phyloP scores from a whole-genome alignment of 768 basidiomycete genomes.

The Botryobasidium botryosum region DNA sequence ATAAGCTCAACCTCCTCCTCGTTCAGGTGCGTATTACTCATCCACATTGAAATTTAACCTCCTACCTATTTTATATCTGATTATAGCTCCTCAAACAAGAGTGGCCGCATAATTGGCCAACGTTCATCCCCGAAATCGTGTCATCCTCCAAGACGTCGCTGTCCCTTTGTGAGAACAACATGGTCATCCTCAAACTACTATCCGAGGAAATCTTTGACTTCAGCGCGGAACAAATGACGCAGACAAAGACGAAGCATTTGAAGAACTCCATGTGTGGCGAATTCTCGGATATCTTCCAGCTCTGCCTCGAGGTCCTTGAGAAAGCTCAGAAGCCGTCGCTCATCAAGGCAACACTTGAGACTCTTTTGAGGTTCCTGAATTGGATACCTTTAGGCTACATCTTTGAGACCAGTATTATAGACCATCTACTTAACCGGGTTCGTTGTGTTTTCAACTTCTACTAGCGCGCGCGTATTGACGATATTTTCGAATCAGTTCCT shows the following conservation, averaged over 20 bases:
- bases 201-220: slow-evolving; percentile 99
- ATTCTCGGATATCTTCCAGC: slow-evolving; percentile 93
- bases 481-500: slow-evolving; percentile 59
- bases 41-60: not conserved
- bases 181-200: slow-evolving; percentile 93
- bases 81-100: slow-evolving; percentile 92
- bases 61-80: not conserved
- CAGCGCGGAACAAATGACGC: slow-evolving; percentile 97
- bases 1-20: slow-evolving; percentile 91
- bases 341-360: slow-evolving; percentile 89
- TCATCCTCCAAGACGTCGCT: slow-evolving; percentile 94
- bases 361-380: slow-evolving; percentile 86
- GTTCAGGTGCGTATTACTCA: slow-evolving; percentile 52
- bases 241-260: slow-evolving; percentile 89
- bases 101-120: slow-evolving; percentile 99
- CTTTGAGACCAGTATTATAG: slow-evolving; percentile 95
- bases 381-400: slow-evolving; percentile 99
- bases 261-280: slow-evolving; percentile 98
- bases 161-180: slow-evolving; percentile 97
- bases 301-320: slow-evolving; percentile 91
- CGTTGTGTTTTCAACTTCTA: slow-evolving; percentile 21
- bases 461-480: slow-evolving; percentile 7
- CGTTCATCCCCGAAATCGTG: slow-evolving; percentile 91
- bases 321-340: slow-evolving; percentile 93
- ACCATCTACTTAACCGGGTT: slow-evolving; percentile 79